These are phyloP conservation scores for Backusella morwellensis DNA, from an alignment of 192 early-diverging fungal species.

Conservation along the genomic window DNA sequence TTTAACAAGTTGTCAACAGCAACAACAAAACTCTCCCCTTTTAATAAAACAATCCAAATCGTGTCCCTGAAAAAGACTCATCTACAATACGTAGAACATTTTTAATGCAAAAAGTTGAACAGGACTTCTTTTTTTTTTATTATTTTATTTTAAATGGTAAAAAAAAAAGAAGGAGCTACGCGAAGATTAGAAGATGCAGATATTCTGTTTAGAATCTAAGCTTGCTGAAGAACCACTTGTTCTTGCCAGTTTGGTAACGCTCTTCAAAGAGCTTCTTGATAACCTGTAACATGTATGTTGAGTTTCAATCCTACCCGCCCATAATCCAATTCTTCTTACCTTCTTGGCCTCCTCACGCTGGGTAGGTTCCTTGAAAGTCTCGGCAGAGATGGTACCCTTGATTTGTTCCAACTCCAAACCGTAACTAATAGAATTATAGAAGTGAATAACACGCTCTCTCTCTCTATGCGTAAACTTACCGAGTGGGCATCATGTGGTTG, in stretches of 20 bases:
- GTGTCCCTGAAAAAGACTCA: neutral
- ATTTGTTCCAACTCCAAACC: constrained; percentile 93
- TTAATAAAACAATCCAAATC: too few species aligned
- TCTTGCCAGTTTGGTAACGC: constrained; percentile 98
- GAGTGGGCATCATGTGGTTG: constrained; percentile 99
- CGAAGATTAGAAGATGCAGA: neutral
- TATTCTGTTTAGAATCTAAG: constrained; percentile 79
- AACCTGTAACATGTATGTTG: constrained; percentile 31
- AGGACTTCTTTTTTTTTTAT: constrained; percentile 1
- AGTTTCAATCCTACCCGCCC: neutral
- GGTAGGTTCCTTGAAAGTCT: constrained; percentile 93
- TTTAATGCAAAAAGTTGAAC: constrained; percentile 3
- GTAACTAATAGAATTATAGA: constrained; percentile 53
- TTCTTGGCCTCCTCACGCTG: constrained; percentile 90
- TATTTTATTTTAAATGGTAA: constrained; percentile 6
- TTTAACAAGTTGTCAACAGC: too few species aligned
- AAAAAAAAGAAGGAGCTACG: neutral
- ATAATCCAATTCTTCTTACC: constrained; percentile 24
- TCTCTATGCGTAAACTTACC: constrained; percentile 37
- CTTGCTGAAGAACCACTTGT: constrained; percentile 99
- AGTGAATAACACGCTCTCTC: neutral
- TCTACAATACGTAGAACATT: neutral
- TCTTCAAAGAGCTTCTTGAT: constrained; percentile 97
- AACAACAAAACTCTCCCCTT: too few species aligned
- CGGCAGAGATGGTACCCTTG: constrained; percentile 82